phyloP scores from a whole-genome alignment of 345 rosid species.

The Lumnitzera racemosa region DNA sequence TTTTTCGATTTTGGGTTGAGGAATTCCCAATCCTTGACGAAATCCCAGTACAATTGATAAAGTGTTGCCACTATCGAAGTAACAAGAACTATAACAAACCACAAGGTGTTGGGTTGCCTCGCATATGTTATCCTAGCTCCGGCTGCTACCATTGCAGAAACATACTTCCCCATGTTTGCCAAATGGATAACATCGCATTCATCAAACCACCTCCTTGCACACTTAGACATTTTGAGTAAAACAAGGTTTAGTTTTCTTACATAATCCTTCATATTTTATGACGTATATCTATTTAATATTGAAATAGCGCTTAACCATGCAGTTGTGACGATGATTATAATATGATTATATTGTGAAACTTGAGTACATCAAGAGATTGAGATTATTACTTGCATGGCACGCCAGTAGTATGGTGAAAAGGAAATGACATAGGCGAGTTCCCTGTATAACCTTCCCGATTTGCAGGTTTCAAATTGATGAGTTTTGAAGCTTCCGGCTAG shows the following conservation, averaged over 20 bases:
- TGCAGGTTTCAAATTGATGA: constrained; percentile 64
- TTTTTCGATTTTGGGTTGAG: constrained; percentile 63
- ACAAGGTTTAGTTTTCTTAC: too few species aligned
- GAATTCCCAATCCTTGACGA: constrained; percentile 89
- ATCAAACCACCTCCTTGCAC: constrained; percentile 89
- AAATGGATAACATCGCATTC: constrained; percentile 48
- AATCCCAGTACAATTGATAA: constrained; percentile 95
- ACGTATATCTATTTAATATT: too few species aligned
- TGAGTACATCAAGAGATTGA: too few species aligned
- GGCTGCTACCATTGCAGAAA: constrained; percentile 96
- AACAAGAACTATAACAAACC: constrained; percentile 51
- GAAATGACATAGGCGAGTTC: constrained; percentile 83
- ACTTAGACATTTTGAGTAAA: constrained; percentile 22
- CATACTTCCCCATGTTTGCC: constrained; percentile 96
- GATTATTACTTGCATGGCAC: constrained; percentile 86
- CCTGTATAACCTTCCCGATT: constrained; percentile 51
- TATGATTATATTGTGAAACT: too few species aligned
- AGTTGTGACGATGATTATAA: too few species aligned
- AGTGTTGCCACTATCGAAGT: constrained; percentile 66
- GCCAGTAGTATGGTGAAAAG: constrained; percentile 91
- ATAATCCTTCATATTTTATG: too few species aligned
- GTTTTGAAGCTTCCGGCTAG: constrained; percentile 69
- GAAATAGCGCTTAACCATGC: too few species aligned
- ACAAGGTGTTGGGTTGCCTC: constrained; percentile 36
- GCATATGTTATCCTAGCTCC: constrained; percentile 81